Base-by-base conservation (phyloP, 345 rosid species). In the Hypericum androsaemum region DNA sequence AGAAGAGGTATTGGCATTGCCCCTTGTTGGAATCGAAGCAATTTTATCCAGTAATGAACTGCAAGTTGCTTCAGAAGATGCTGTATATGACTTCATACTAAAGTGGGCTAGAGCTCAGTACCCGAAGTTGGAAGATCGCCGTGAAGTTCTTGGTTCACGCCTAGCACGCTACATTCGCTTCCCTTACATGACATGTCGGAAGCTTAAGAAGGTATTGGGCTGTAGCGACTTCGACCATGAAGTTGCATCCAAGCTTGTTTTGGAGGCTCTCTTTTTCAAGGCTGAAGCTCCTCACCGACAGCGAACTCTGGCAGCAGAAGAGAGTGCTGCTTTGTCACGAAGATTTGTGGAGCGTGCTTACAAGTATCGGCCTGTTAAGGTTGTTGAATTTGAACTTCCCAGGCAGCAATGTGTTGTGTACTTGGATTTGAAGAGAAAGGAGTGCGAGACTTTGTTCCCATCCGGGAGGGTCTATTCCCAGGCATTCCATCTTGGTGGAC, bases 201-300 rank as follows among this genome's bases (percentile, higher is more conserved):
- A 94, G 71, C 89, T 94, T 13, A 94, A 84, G 71, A 88, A 94
- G 77, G 95, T 88, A 40, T 67, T 94, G 8, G 71, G 87, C 13
- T 86, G 97, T 54, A 77, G 57, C 5, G 99, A 94, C 67, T 94
- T 88, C 64, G 95, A 94, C 45, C 94, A 83, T 38, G 97, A 94
- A 12, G 78, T 79, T 37, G 82, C 99, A 46, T 83, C 95, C 8
- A 94, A 94, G 71, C 85, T 86, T 47, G 99, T 94, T 38, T 82
- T 94, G 7, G 99, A 94, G 75, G 97, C 99, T 44, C 86, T 94
- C 7, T 94, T 85, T 76, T 94, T 94, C 74, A 94, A 94, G 71
- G 99, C 95, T n/a, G 99, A 94, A 80, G 88, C 89, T n/a, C 99
- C 97, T 1, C 97, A 94, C 47, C 68, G 97, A 49, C 97, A 94